These are phyloP conservation scores for Colletotrichum sp. DNA, from an alignment of 2,329 filamentous ascomycete genomes.

Conservation along the genomic window DNA sequence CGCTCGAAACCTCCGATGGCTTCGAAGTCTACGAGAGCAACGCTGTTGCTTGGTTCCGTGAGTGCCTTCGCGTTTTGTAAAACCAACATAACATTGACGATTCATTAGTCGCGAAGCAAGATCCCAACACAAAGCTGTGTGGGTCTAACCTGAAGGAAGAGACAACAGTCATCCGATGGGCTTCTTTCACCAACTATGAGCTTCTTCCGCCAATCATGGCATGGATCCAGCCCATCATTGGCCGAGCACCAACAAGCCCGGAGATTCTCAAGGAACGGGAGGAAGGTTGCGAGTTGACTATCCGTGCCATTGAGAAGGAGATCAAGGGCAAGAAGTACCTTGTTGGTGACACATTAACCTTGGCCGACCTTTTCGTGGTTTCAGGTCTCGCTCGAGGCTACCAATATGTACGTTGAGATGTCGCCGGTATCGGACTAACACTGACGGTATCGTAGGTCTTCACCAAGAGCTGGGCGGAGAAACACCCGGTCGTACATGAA, in stretches of 20 bases:
- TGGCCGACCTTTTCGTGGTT: not conserved
- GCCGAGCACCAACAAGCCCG: not conserved
- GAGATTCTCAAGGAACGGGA: not conserved
- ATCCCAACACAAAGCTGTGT: not conserved
- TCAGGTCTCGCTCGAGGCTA: not conserved
- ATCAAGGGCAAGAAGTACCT: not conserved
- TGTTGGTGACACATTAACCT: not conserved
- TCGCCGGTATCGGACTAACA: not conserved
- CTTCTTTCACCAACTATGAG: not conserved
- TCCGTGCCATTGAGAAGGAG: not conserved
- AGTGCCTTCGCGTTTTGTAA: rapidly evolving
- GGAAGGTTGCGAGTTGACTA: not conserved
- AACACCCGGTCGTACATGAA: not conserved
- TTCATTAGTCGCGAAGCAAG: not conserved
- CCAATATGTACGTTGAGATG: not conserved
- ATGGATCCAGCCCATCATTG: not conserved
- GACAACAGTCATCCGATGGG: not conserved
- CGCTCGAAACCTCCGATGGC: not conserved
- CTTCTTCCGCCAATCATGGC: not conserved
- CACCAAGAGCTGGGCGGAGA: not conserved
- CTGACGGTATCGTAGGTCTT: not conserved
- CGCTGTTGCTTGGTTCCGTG: not conserved
- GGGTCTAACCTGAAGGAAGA: not conserved
- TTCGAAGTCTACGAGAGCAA: not conserved
- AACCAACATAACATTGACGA: rapidly evolving